Evolutionary conservation across 768 basidiomycete genomes (phyloP).

Genomic region (Suillus subaureus): DNA sequence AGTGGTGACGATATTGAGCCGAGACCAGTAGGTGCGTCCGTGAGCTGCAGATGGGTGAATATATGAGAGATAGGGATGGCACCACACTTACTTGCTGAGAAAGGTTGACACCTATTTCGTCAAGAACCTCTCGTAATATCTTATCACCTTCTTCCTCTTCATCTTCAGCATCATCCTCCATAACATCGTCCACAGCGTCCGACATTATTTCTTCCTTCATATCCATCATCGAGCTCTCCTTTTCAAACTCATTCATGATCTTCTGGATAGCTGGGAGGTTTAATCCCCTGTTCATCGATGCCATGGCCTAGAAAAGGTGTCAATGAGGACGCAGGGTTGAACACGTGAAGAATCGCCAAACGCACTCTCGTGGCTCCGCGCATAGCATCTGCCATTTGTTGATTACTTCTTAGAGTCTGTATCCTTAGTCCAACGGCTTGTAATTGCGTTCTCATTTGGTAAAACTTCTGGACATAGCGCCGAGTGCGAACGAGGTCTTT

Average conservation of each 20-base stretch:
- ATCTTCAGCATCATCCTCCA: constrained; percentile 90
- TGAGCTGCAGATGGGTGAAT: constrained; percentile 55
- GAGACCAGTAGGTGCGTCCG: constrained; percentile 79
- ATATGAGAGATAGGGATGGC: constrained; percentile 5
- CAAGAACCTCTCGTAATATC: constrained; percentile 93
- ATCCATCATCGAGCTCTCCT: constrained; percentile 97
- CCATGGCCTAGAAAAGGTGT: constrained; percentile 78
- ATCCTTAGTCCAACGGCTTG: constrained; percentile 95
- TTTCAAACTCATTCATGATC: constrained; percentile 98
- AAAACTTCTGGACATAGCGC: constrained; percentile 96
- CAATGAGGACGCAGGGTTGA: constrained; percentile 8
- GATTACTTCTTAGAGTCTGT: constrained; percentile 94
- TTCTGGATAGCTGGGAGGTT: constrained; percentile 94
- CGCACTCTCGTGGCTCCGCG: constrained; percentile 92
- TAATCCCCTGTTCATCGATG: constrained; percentile 93
- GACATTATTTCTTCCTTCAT: constrained; percentile 99
- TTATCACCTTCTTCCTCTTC: constrained; percentile 96
- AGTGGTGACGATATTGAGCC: constrained; percentile 61
- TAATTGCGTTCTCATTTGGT: constrained; percentile 97
- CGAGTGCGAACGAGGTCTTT: constrained; percentile 97
- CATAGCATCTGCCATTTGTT: constrained; percentile 99
- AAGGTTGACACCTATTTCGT: constrained; percentile 93
- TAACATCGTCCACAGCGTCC: constrained; percentile 95
- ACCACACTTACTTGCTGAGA: constrained; percentile 69
- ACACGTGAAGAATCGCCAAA: constrained; percentile 17